Base-by-base conservation (phyloP, 192 early-diverging fungal genomes). In the Coemansia sp. region DNA sequence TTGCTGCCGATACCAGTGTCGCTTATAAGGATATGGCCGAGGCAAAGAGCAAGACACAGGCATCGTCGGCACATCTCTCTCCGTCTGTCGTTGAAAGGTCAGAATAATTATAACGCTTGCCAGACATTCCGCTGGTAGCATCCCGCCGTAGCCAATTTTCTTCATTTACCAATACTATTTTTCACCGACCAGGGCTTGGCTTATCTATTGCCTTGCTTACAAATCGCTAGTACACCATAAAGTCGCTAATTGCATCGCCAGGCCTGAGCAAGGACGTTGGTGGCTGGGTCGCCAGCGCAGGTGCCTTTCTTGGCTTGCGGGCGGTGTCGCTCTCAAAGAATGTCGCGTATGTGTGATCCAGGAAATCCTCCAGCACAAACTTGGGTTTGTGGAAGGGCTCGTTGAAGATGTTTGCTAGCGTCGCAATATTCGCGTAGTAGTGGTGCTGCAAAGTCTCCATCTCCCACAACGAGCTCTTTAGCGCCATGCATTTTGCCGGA, bases 401-500 rank as follows among this genome's bases (percentile, higher is more conserved):
- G 69, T 85, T 81, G 50, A 98, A 98, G 7, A 94, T 84, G 47
- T 85, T 84, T 17, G 92, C 94, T 50, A 99, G 69, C 0, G 89
- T 90, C 0, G 93, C 84, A 5, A 99, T 91, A 63, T 89, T 90
- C 44, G 89, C 91, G 20, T 89, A 87, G 65, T 95, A 96, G 59
- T 99, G 97, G 33, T 85, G 81, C 65, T 89, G 86, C 25, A 99
- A 72, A 1, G 89, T 88, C 79, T 91, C 76, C n/a, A 99, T 47
- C 64, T 99, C 97, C 97, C 97, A 99, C 47, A 99, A 73, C 25
- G 91, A 96, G 60, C 90, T 93, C 47, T 93, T 85, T 9, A 94
- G 57, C 1, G 95, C 95, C 20, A 77, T 68, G 60, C 83, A 88
- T 61, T 94, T 88, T 53, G 88, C 87, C 4, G 92, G 94, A 71